Evolutionary conservation across 768 basidiomycete genomes (phyloP), one percentile per base, ranked within the genome.

Genomic region (Russula abietina): DNA sequence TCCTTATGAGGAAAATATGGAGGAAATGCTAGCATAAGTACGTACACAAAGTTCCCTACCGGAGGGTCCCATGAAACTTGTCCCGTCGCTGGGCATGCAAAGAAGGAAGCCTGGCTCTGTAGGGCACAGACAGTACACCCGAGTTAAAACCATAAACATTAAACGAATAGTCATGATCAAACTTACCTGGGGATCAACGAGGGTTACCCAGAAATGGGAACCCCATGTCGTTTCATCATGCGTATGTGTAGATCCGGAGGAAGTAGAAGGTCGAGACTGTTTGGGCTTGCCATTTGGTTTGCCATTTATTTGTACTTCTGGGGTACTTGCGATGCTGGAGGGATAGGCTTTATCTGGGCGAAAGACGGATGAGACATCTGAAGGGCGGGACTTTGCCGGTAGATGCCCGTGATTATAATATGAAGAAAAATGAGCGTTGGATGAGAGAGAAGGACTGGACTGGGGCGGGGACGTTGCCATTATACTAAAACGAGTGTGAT

Each of bases 11-110:
- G 66, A 41, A 64, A 63, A 65, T 41, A n/a, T 19, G 7, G 14
- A 61, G 30, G 33, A 61, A 30, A 49, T 24, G 59, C 17, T 70
- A 68, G 67, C 51, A 54, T 46, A 39, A 36, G 26, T 41, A 77
- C 85, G 73, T 75, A 92, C 88, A 96, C 86, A 73, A 93, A 93
- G 60, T 89, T 87, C 9, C 93, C 93, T 26, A 86, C 81, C 24
- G 94, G 94, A 9, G 94, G 86, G 71, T 93, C 91, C 93, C 94
- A 97, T 70, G 89, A 89, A 59, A 93, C 91, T 72, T 93, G 84
- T 17, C 93, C 93, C 16, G 92, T 91, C 0, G 92, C 86, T 57
- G 94, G 94, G 74, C 93, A 95, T 26, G 94, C 94, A 73, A 86
- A 98, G 77, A 97, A 97, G 11, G 88, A 84, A 3, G 76, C 74